A percentile compares a stretch with the other conserved stretches of the same genome.
These are phyloP conservation scores for Pseudogymnoascus sp. DNA, from an alignment of 2,329 filamentous ascomycete genomes.

Conservation along the genomic window DNA sequence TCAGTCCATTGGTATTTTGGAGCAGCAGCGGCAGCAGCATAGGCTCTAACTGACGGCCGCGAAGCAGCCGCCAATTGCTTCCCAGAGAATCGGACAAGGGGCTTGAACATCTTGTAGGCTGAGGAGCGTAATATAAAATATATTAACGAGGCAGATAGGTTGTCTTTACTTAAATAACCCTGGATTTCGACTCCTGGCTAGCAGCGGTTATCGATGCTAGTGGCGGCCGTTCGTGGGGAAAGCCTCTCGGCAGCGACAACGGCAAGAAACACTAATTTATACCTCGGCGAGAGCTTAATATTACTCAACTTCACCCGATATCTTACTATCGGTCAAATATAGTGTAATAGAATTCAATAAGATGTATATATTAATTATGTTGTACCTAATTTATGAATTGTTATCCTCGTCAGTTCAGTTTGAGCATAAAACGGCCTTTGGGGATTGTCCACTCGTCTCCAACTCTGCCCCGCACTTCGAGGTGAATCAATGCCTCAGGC, in stretches of 20 bases:
- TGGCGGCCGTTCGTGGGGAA: slow-evolving; percentile 1
- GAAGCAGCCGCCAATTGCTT: slow-evolving; percentile 21
- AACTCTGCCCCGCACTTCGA: background rate
- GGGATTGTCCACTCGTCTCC: background rate
- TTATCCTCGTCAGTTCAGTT: background rate
- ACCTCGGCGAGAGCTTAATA: background rate
- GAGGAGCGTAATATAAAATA: background rate
- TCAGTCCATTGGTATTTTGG: slow-evolving; percentile 81
- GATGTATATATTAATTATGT: background rate
- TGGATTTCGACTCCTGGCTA: background rate
- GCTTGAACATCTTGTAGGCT: slow-evolving; percentile 24
- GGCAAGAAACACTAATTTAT: slow-evolving; percentile 1
- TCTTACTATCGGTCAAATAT: too few relatives aligned
- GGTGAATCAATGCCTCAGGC: background rate
- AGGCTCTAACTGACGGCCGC: slow-evolving; percentile 16
- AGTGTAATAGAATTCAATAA: background rate
- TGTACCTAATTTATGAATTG: background rate
- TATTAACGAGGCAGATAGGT: background rate
- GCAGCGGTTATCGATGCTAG: background rate
- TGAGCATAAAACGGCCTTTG: background rate
- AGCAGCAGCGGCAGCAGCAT: slow-evolving; percentile 25
- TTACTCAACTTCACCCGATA: background rate
- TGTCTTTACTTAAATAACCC: slow-evolving; percentile 3
- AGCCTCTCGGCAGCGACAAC: background rate
- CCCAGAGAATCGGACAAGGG: slow-evolving; percentile 20